Evolutionary conservation across 2,329 filamentous ascomycete species (phyloP).

Genomic region (Penicillium sp.): DNA sequence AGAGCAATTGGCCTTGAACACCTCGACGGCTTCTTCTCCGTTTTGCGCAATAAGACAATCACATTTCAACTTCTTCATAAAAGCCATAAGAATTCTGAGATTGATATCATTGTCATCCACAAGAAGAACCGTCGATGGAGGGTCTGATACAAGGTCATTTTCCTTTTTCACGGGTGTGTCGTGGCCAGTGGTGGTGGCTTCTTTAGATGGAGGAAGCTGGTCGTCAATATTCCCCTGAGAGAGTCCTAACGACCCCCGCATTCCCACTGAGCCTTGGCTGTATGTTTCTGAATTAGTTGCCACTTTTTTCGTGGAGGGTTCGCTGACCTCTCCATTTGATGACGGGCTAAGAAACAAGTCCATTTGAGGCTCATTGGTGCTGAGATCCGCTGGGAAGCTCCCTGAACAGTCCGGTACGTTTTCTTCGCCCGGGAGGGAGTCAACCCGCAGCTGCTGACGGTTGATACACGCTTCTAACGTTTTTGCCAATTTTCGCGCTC

Average conservation of each 20-base stretch:
- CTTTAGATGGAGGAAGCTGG: neutral
- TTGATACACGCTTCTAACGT: slow-evolving; percentile 18
- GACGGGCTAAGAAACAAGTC: neutral
- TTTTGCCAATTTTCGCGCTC: slow-evolving; percentile 30
- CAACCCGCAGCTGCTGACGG: slow-evolving; percentile 3
- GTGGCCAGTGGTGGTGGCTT: neutral
- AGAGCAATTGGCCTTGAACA: slow-evolving; percentile 17
- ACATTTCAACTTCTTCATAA: slow-evolving; percentile 27
- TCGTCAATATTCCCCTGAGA: neutral
- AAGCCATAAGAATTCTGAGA: slow-evolving; percentile 29
- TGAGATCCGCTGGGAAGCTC: neutral
- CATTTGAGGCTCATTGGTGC: neutral
- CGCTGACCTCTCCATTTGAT: neutral
- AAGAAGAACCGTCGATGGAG: slow-evolving; percentile 22
- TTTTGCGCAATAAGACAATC: slow-evolving; percentile 32
- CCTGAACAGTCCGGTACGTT: neutral
- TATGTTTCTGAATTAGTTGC: neutral
- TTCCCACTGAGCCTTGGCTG: no score
- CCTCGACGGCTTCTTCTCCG: slow-evolving; percentile 31
- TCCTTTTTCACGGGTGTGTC: neutral
- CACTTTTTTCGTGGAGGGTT: neutral
- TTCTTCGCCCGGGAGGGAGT: neutral
- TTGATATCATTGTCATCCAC: slow-evolving; percentile 40
- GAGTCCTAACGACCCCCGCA: neutral
- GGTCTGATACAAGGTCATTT: neutral